Base-by-base conservation (phyloP, 352 stramenopile species). In the Blastocystis sp. region DNA sequence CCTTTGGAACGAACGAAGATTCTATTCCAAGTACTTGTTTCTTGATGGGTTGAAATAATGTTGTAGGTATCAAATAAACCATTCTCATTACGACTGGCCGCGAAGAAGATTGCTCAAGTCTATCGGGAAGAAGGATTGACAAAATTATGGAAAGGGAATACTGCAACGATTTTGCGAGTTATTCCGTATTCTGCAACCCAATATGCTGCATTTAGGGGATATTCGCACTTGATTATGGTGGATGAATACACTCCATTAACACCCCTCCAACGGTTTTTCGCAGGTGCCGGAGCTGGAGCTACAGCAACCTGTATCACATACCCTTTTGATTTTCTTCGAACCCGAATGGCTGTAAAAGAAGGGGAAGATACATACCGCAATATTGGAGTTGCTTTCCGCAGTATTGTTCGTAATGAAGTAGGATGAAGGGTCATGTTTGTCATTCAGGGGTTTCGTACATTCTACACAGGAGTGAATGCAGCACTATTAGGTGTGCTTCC, bases 1-100 rank as follows among this genome's bases (percentile, higher is more conserved):
- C 93, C 93, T 3, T 90, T 95, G 54, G 93, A 96, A 87, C 89
- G 93, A 5, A 93, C 95, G 66, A 96, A 96, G 90, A 96, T 96
- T 56, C 86, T 96, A 24, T 95, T 95, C 88, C 93, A 96, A 89
- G 90, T 95, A 35, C 92, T 89, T 21, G 12, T 4, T 35, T 27
- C 27, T 39, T 80, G 19, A 21, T 19, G 37, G 73, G 11, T 7
- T 77, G 21, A 5, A 35, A 35, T 54, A 12, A 29, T 12, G 39
- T 32, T 43, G 21, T 80, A 80, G 69, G 69, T 86, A 32, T 86
- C 75, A 21, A 86, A 86, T 29, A 86, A 75, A 37, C 75, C 75
- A n/a, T 86, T 86, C 46, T 77, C 75, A 3, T 24, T 75, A 32
- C 4, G 4, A 42, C 56, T 71, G 11, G 57, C 57, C 21, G 57